phyloP scores from a whole-genome alignment of 139 green algal genomes.

The Bryopsis sp. region DNA sequence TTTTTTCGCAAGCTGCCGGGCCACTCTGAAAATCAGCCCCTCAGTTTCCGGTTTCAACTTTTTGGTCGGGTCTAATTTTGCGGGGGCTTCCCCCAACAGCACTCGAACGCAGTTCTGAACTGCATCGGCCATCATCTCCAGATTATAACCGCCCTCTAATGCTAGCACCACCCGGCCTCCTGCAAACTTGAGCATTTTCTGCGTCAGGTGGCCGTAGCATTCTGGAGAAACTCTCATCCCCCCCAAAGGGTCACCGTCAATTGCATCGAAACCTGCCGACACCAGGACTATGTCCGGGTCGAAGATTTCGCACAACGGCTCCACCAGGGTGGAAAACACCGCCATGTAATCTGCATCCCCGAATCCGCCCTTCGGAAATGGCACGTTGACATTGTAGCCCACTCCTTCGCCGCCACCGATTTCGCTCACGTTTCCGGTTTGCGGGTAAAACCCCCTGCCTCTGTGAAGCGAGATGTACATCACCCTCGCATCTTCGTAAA shows the following conservation, averaged over 20 bases:
- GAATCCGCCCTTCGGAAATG: constrained; percentile 38
- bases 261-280: constrained; percentile 37
- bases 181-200: background rate
- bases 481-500: constrained; percentile 50
- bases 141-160: constrained; percentile 17
- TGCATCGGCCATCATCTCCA: background rate
- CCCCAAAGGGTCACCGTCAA: constrained; percentile 3
- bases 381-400: constrained; percentile 56
- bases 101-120: background rate
- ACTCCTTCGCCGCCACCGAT: constrained; percentile 39
- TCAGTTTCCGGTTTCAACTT: too few relatives aligned
- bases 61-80: too few relatives aligned
- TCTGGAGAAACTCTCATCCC: background rate
- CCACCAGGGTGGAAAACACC: constrained; percentile 26
- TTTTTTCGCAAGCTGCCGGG: too few relatives aligned
- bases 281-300: constrained; percentile 54
- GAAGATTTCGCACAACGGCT: constrained; percentile 52
- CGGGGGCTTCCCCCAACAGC: background rate
- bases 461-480: constrained; percentile 55
- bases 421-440: constrained; percentile 35
- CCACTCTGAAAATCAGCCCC: too few relatives aligned
- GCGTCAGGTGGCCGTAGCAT: background rate
- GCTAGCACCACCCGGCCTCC: background rate
- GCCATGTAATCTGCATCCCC: constrained; percentile 40
- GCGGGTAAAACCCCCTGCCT: constrained; percentile 29